phyloP scores from a whole-genome alignment of 1,284 basidiomycete genomes.

The Rhodotorula sp. region DNA sequence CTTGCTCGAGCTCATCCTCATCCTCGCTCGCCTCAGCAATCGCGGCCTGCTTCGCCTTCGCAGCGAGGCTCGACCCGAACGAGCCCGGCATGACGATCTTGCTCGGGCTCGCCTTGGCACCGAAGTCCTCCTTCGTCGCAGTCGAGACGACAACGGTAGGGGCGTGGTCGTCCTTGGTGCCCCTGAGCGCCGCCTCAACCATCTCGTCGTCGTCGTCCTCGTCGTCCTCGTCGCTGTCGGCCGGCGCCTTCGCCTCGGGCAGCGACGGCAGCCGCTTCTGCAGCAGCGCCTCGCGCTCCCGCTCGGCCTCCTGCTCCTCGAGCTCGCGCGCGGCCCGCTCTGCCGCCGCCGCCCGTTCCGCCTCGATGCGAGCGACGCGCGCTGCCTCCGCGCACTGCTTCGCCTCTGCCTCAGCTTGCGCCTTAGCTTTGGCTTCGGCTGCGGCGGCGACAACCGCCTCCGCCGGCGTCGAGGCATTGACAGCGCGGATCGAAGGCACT shows the following conservation, averaged over 20 bases:
- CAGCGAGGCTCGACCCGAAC: conserved; percentile 16
- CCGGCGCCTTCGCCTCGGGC: conserved; percentile 10
- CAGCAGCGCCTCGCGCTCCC: conserved; percentile 9
- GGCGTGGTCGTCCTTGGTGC: no score
- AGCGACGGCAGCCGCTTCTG: conserved; percentile 21
- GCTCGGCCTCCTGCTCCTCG: conserved; percentile 26
- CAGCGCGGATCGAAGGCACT: conserved; percentile 13
- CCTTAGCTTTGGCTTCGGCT: background rate
- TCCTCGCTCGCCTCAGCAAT: conserved; percentile 8
- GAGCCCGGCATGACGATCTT: conserved; percentile 35
- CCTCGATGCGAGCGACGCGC: background rate
- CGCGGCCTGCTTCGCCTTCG: background rate
- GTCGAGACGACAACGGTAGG: background rate
- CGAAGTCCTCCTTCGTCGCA: conserved; percentile 16
- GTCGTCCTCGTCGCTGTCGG: conserved; percentile 19
- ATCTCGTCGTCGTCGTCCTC: background rate
- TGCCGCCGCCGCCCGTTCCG: conserved; percentile 14
- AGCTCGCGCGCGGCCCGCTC: conserved; percentile 21
- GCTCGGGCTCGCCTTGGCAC: conserved; percentile 18
- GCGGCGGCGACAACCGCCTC: conserved; percentile 1
- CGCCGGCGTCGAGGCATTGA: conserved; percentile 18
- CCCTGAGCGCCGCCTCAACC: background rate
- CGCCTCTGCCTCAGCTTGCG: background rate
- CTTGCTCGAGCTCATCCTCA: conserved; percentile 14
- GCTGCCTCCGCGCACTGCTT: background rate